Base-by-base conservation (phyloP, 768 basidiomycete genomes). In the Mycena pura region DNA sequence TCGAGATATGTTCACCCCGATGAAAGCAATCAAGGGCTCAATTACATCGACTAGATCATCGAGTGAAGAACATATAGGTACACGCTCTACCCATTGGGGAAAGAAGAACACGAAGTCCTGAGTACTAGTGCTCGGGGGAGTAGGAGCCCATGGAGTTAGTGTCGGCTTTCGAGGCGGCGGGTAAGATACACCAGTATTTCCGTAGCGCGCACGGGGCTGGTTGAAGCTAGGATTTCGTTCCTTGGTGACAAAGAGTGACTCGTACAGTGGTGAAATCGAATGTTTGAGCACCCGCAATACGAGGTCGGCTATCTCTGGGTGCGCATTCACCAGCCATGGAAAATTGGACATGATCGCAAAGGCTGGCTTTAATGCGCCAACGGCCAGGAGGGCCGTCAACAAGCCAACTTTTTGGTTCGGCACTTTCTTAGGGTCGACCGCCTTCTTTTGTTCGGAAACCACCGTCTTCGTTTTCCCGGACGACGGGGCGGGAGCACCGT, bases 81-180 rank as follows among this genome's bases (percentile, higher is more conserved):
- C 77, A 47, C 83, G 81, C 43, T 89, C 84, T 14, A 76, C 73
- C 95, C 95, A 98, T 56, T 87, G 81, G 13, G 93, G 91, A 73
- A 89, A 96, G 82, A 97, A 98, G 80, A 93, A 97, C 6, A 93
- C 84, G 68, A 93, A 96, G 49, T 90, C 86, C n/a, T 82, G 83
- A 3, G 80, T 82, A 53, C 78, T 84, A 21, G 93, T 95, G 66
- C 86, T 83, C 0, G 92, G 90, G 24, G 96, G 95, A 13, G 85
- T 84, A 3, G 96, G 96, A 2, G 91, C 90, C 73, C 84, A 84
- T 4, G 91, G 75, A 0, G 93, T 92, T n/a, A 95, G 79, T 5
- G 84, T 72, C 0, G 86, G 78, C 68, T 90, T 93, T 24, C 86
- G 85, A 21, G 82, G 73, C 11, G 83, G 80, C 6, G 85, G 77